Conservation (phyloP, 768 basidiomycete species). For the Trametes coccinea region DNA sequence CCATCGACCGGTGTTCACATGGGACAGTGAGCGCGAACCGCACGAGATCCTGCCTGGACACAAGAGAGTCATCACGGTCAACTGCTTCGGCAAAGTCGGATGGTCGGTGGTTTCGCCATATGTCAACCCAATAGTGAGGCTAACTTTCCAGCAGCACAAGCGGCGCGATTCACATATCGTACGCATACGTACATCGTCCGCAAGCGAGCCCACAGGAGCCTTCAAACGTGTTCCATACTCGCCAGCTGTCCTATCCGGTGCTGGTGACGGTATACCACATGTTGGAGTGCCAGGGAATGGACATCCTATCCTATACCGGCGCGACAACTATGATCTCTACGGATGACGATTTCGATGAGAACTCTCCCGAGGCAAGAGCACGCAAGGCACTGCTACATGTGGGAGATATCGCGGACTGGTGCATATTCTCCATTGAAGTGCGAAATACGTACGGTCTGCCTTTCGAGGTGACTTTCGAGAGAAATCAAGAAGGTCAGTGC, state of each 20-base stretch:
- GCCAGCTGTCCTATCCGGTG: slow-evolving; percentile 86
- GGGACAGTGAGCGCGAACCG: slow-evolving; percentile 48
- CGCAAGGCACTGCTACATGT: slow-evolving; percentile 38
- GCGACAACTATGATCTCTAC: slow-evolving; percentile 14
- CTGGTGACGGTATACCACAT: slow-evolving; percentile 95
- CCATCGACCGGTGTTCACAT: slow-evolving; percentile 78
- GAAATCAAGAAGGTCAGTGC: slow-evolving; percentile 57
- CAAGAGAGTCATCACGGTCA: slow-evolving; percentile 64
- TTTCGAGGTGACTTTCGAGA: slow-evolving; percentile 82
- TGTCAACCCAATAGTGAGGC: slow-evolving; percentile 1
- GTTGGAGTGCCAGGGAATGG: slow-evolving; percentile 84
- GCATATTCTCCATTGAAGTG: slow-evolving; percentile 88
- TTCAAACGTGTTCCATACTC: slow-evolving; percentile 71
- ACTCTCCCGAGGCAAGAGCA: slow-evolving; percentile 18
- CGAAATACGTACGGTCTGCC: slow-evolving; percentile 89
- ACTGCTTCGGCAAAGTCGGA: slow-evolving; percentile 86
- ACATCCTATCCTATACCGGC: slow-evolving; percentile 66
- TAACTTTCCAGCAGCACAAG: slow-evolving; percentile 52
- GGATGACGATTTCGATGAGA: slow-evolving; percentile 26
- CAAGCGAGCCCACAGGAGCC: slow-evolving; percentile 32
- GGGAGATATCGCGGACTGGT: slow-evolving; percentile 66
- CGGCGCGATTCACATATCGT: slow-evolving; percentile 82
- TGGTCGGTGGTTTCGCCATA: slow-evolving; percentile 60
- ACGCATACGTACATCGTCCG: slow-evolving; percentile 63
- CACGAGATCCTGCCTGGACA: slow-evolving; percentile 71